Base-by-base conservation (phyloP, 2,329 filamentous ascomycete genomes). In the Sarocladium oryzae region DNA sequence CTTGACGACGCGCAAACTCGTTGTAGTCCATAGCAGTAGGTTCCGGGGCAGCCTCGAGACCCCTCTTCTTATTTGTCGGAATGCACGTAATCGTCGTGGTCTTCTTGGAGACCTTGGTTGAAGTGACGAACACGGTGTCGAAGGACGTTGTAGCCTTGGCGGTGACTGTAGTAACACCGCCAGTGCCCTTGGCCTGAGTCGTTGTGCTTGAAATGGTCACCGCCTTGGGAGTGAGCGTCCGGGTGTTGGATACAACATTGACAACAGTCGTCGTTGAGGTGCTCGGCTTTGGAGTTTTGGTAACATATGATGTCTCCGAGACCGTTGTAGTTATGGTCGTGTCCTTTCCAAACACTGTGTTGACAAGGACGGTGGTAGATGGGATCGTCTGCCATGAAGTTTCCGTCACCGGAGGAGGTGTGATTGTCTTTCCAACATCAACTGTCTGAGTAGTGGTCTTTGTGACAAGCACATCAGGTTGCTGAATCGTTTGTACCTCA, bases 361-460 rank as follows among this genome's bases (percentile, higher is more conserved):
- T 43, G 21, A 28, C 26, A 4, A 26, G 13, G 16, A 20, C 16
- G 21, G 40, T 26, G n/a, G 40, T 43, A 26, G 40, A 43, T 15
- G 40, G 60, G 41, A 43, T 37, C 1, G 58, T 51, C 23, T 56
- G 26, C 4, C 55, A 58, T 15, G 55, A 52, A 2, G 56, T 61
- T 51, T 56, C 50, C 10, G 59, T 61, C 32, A 62, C 56, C 1
- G 58, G 54, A 21, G 52, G 55, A 0, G 64, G 65, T 1, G 66
- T 67, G 41, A 66, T 50, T 2, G 66, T 69, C 1, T 56, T 58
- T 5, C 63, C 65, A 23, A 64, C 60, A 43, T 66, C 60, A 20
- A 65, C 55, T 2, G 60, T 57, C 7, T 58, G 58, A 1, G 63
- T 60, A 1, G 58, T 51, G 7, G 55, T 62, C 36, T 61, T 54